Base-by-base conservation (phyloP, 306 rosid genomes). In the Erythrophleum fordii region DNA sequence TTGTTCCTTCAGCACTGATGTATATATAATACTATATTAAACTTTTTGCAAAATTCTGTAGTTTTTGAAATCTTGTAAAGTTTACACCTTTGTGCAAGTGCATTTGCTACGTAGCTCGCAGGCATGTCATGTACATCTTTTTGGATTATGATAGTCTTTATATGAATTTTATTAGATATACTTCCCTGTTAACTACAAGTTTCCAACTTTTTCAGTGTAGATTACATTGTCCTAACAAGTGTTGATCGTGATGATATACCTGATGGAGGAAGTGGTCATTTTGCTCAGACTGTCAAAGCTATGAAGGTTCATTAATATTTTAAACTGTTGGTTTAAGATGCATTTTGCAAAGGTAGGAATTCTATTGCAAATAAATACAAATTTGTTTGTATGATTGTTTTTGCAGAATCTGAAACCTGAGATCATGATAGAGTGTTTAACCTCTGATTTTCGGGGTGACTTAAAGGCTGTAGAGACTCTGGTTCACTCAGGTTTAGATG, bases 241-340 rank as follows among this genome's bases (percentile, higher is more conserved):
- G 99, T 95, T 44, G 99, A 95, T 79, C 99, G 99, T 62, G 99
- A 95, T 84, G 99, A 95, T 88, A 55, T 95, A 61, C 93, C 97
- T n/a, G 99, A 95, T 75, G 99, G 99, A 76, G 99, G 99, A 83
- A 95, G 99, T 82, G 94, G 91, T 8, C 99, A 95, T 84, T 95
- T 93, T 88, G 97, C 98, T 68, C 86, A 89, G 79, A 95, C 99
- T 7, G 99, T 93, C 66, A 85, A 86, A 85, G 92, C 98, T 65
- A 86, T 93, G 93, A 95, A 95, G 99, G 99, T 89, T 71, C 64
- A 45, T 48, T 75, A 76, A 37, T 61, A 61, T 78, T 35, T 76
- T 76, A 31, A 22, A 35, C 5, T 48, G 44, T 84, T 69, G 20
- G 73, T 62, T 77, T 28, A 10, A 45, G 59, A 58, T 83, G 60